A percentile compares a stretch with the other conserved stretches of the same genome.
These are phyloP conservation scores for Dissophora globulifera DNA, from an alignment of 192 early-diverging fungal species.

Conservation along the genomic window DNA sequence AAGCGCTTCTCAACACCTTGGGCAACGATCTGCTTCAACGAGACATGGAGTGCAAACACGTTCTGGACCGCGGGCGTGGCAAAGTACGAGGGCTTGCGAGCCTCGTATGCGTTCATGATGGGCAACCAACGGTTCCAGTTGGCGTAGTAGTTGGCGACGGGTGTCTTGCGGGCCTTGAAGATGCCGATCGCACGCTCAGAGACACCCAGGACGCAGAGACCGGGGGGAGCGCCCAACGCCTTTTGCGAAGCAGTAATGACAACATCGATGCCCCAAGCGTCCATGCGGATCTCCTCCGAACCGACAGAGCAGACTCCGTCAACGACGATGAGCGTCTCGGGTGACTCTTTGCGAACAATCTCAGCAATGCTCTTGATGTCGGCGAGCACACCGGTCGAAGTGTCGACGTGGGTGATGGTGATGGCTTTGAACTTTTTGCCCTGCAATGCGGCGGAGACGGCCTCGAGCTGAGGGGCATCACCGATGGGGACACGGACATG, in stretches of 20 bases:
- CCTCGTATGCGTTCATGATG: conserved; percentile 96
- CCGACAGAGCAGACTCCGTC: conserved; percentile 98
- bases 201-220: conserved; percentile 88
- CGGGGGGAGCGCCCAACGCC: conserved; percentile 94
- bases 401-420: conserved; percentile 96
- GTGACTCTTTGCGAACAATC: conserved; percentile 78
- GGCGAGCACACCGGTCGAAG: conserved; percentile 91
- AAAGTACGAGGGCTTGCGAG: conserved; percentile 92
- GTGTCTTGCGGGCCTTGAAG: conserved; percentile 76
- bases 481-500: conserved; percentile 79
- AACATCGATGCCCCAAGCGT: conserved; percentile 93
- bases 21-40: conserved; percentile 77
- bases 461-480: conserved; percentile 70
- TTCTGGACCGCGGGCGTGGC: conserved; percentile 96
- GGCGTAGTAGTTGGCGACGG: conserved; percentile 89
- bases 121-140: conserved; percentile 96
- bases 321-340: conserved; percentile 88
- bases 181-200: conserved; percentile 79
- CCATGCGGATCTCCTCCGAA: conserved; percentile 91
- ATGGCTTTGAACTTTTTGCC: conserved; percentile 83
- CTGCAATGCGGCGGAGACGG: conserved; percentile 73
- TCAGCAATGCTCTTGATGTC: conserved; percentile 83
- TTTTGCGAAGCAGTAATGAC: conserved; percentile 96
- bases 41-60: conserved; percentile 87
- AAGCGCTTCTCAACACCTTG: conserved; percentile 82